These are phyloP conservation scores for Desmodesmus armatus DNA, from an alignment of 139 green algal genomes.

Conservation along the genomic window DNA sequence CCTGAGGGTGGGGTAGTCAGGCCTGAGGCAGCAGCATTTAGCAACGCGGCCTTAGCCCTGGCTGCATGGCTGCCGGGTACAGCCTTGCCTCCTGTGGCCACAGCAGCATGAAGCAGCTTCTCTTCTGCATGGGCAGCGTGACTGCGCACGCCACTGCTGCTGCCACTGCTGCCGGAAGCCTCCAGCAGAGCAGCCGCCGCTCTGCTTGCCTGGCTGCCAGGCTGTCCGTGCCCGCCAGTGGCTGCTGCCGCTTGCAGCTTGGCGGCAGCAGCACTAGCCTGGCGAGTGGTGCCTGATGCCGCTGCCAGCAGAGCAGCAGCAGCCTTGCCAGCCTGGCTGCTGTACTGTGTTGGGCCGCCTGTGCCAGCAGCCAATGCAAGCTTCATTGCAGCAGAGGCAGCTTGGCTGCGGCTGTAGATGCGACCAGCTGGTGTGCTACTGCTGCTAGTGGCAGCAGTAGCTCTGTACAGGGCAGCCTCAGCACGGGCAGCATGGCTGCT, in stretches of 20 bases:
- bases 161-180: neutral
- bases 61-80: no score
- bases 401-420: neutral
- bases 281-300: no score
- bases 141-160: neutral
- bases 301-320: no score
- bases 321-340: neutral
- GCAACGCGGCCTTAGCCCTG: neutral
- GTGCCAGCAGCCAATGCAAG: neutral
- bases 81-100: no score
- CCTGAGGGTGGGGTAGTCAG: no score
- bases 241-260: neutral
- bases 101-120: no score
- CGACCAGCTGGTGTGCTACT: neutral
- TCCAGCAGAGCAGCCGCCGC: no score
- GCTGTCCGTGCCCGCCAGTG: neutral
- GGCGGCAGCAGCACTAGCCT: no score
- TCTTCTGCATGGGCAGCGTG: neutral
- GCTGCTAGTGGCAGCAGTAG: slow-evolving; percentile 8
- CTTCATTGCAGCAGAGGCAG: neutral
- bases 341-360: neutral
- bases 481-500: neutral
- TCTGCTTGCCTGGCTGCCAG: neutral
- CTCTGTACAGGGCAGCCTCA: neutral
- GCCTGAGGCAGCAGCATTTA: neutral